phyloP scores from a whole-genome alignment of 768 basidiomycete species.

The Lactarius evosmus region DNA sequence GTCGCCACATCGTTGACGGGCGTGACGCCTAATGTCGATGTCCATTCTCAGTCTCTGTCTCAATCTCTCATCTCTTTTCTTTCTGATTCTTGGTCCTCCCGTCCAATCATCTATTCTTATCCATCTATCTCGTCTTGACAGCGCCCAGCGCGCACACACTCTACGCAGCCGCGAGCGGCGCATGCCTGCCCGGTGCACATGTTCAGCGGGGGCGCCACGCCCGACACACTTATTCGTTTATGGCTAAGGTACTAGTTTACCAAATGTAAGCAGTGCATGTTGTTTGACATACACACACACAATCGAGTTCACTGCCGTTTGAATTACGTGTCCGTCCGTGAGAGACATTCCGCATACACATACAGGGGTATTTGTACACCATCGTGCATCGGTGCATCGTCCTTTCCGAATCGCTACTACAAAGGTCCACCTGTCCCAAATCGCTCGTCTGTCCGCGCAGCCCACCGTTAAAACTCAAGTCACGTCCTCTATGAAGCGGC shows the following conservation, averaged over 20 bases:
- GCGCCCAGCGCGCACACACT: constrained; percentile 11
- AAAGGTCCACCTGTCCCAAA: neutral
- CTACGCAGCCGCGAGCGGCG: neutral
- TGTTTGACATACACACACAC: neutral
- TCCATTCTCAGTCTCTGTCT: too few species aligned
- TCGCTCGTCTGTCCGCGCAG: neutral
- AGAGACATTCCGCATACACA: neutral
- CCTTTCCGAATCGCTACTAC: neutral
- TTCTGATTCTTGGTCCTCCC: too few species aligned
- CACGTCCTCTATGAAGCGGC: constrained; percentile 27
- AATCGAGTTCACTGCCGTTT: neutral
- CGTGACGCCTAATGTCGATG: neutral
- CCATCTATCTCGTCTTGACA: neutral
- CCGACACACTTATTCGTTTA: neutral
- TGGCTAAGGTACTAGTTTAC: neutral
- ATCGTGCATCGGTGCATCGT: neutral
- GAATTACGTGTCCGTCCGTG: neutral
- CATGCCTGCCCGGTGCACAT: neutral
- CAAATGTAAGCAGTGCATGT: neutral
- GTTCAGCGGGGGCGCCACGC: neutral
- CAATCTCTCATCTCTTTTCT: too few species aligned
- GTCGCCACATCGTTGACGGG: neutral
- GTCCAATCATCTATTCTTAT: neutral
- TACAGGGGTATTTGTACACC: neutral
- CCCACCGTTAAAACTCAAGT: neutral